Percentiles rank a stretch among this genome's conserved stretches.
phyloP scores from a whole-genome alignment of 108 stramenopile genomes.

The Conticribra guillardii region DNA sequence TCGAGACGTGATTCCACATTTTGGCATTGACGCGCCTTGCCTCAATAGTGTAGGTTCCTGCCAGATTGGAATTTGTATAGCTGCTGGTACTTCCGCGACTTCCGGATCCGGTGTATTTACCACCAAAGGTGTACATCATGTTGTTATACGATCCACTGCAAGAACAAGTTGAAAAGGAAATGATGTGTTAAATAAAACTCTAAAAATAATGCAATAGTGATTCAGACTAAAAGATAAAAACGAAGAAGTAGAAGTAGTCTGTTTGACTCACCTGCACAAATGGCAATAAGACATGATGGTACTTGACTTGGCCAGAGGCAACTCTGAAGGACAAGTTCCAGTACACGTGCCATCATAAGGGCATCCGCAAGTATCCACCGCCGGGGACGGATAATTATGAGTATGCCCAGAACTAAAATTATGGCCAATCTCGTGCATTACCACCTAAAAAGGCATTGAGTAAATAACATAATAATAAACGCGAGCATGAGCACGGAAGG shows the following conservation, averaged over 20 bases:
- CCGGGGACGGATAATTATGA: conserved; percentile 1
- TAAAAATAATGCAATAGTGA: not conserved
- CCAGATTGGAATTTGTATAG: conserved; percentile 2
- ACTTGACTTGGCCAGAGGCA: not conserved
- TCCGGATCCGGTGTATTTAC: not conserved
- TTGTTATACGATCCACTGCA: not conserved
- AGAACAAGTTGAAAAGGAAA: not conserved
- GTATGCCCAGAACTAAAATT: conserved; percentile 17
- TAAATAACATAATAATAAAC: not conserved
- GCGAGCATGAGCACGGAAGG: not conserved
- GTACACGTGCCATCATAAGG: conserved; percentile 11
- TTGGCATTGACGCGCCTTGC: conserved; percentile 7
- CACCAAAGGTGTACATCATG: conserved; percentile 32
- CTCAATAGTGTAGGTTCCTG: conserved; percentile 9
- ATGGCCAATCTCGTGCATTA: not conserved
- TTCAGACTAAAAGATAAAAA: not conserved
- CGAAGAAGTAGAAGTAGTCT: too few relatives aligned
- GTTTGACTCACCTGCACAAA: conserved; percentile 1
- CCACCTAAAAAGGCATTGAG: not conserved
- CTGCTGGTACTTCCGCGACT: not conserved
- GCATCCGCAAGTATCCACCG: conserved; percentile 7
- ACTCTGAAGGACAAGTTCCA: conserved; percentile 1
- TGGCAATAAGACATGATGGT: conserved; percentile 37
- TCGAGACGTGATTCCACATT: conserved; percentile 22
- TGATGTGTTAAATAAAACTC: not conserved